A percentile compares a stretch with the other conserved stretches of the same genome.
These are phyloP conservation scores for Plasmodium adleri DNA, from an alignment of 169 alveolate genomes.

Conservation along the genomic window DNA sequence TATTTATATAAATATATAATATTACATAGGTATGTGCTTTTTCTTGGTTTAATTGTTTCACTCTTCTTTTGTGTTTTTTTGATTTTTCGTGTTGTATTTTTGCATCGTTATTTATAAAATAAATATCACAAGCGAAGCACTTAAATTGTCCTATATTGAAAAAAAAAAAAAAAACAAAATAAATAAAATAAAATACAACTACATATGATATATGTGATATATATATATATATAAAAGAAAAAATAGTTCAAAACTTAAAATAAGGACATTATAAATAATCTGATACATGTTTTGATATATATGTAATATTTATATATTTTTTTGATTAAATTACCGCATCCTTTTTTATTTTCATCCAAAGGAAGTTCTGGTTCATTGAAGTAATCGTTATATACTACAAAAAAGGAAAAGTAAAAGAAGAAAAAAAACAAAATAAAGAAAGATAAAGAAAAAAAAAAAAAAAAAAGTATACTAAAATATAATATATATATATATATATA, in stretches of 20 bases:
- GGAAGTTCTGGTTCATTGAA: conserved; percentile 33
- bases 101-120: conserved; percentile 80
- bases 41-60: conserved; percentile 73
- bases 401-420: conserved; percentile 1
- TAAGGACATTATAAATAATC: no score
- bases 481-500: background rate
- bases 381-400: conserved; percentile 58
- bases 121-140: conserved; percentile 86
- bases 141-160: conserved; percentile 74
- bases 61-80: conserved; percentile 83
- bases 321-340: conserved; percentile 47
- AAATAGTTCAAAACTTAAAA: no score
- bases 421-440: background rate
- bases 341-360: conserved; percentile 68
- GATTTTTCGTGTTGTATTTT: conserved; percentile 79
- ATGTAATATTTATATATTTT: background rate
- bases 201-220: background rate
- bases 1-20: background rate
- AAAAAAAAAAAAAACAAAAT: no score
- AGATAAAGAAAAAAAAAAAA: background rate
- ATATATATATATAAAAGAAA: background rate
- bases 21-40: conserved; percentile 65
- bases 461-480: background rate
- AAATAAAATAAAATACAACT: background rate
- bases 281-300: no score